Conservation (phyloP, 1,284 basidiomycete species). For the Cutaneotrichosporon sp. region DNA sequence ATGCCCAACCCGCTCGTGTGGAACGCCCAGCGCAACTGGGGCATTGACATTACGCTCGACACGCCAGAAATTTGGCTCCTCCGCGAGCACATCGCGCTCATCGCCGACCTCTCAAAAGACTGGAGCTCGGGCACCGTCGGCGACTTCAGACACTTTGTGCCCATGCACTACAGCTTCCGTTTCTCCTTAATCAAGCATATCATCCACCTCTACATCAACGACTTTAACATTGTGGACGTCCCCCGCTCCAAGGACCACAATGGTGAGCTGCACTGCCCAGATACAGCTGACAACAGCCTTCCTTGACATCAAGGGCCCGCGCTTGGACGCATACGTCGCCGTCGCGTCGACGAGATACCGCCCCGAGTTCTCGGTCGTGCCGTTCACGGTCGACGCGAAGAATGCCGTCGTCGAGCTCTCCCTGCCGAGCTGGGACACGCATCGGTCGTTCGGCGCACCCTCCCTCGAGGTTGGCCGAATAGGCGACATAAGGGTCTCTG, state of each 20-base stretch:
- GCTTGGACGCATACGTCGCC: conserved; percentile 59
- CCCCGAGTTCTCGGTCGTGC: conserved; percentile 67
- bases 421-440: conserved; percentile 85
- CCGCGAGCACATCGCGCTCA: conserved; percentile 88
- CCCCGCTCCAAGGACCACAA: conserved; percentile 76
- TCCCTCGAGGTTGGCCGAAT: conserved; percentile 62
- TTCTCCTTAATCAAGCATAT: conserved; percentile 72
- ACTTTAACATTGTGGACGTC: conserved; percentile 92
- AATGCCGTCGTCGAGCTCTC: conserved; percentile 64
- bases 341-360: conserved; percentile 73
- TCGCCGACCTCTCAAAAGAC: conserved; percentile 83
- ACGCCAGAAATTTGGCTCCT: conserved; percentile 73
- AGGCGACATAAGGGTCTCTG: conserved; percentile 63
- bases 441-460: conserved; percentile 64
- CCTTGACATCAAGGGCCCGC: conserved; percentile 65
- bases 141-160: conserved; percentile 78
- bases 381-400: conserved; percentile 66
- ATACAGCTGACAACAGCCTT: conserved; percentile 60
- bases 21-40: conserved; percentile 70
- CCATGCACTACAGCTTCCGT: conserved; percentile 72
- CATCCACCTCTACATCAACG: conserved; percentile 82
- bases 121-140: conserved; percentile 79
- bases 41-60: conserved; percentile 67
- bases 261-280: conserved; percentile 55
- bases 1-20: conserved; percentile 58